Evolutionary conservation across 73 alveolate species (phyloP).

Genomic region (Loxodes magnus): DNA sequence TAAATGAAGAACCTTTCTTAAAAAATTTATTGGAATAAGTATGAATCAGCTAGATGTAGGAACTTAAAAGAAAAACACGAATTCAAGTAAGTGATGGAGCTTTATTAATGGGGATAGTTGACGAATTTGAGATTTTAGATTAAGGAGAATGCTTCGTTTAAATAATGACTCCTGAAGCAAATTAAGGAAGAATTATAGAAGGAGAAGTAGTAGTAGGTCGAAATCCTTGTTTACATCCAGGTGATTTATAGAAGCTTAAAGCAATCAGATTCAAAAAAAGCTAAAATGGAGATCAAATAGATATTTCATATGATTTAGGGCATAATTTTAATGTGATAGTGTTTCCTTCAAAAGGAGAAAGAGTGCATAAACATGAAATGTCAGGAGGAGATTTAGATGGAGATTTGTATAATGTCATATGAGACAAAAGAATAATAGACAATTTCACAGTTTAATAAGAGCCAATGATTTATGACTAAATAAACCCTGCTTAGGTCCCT

Average conservation of each 20-base stretch:
- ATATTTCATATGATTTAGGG: conserved; percentile 30
- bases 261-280: too few species aligned
- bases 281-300: conserved; percentile 29
- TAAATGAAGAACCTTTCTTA: too few species aligned
- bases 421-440: conserved; percentile 47
- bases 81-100: conserved; percentile 27
- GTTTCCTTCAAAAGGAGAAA: conserved; percentile 68
- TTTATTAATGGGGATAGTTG: conserved; percentile 79
- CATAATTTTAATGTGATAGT: conserved; percentile 72
- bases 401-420: conserved; percentile 58
- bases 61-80: conserved; percentile 24
- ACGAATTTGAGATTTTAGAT: conserved; percentile 66
- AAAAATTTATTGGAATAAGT: too few species aligned
- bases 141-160: conserved; percentile 77
- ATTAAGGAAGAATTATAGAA: conserved; percentile 29
- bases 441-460: conserved; percentile 18
- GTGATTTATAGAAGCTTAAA: conserved; percentile 78
- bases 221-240: conserved; percentile 96
- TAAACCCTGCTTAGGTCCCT: conserved; percentile 15
- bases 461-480: conserved; percentile 48
- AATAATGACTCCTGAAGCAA: conserved; percentile 4
- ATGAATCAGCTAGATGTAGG: too few species aligned
- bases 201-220: conserved; percentile 88
- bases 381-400: conserved; percentile 86
- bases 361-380: conserved; percentile 72